Percentiles rank a stretch among this genome's conserved stretches.
These are phyloP conservation scores for Flammula alnicola DNA, from an alignment of 1,284 basidiomycete genomes.

Conservation along the genomic window DNA sequence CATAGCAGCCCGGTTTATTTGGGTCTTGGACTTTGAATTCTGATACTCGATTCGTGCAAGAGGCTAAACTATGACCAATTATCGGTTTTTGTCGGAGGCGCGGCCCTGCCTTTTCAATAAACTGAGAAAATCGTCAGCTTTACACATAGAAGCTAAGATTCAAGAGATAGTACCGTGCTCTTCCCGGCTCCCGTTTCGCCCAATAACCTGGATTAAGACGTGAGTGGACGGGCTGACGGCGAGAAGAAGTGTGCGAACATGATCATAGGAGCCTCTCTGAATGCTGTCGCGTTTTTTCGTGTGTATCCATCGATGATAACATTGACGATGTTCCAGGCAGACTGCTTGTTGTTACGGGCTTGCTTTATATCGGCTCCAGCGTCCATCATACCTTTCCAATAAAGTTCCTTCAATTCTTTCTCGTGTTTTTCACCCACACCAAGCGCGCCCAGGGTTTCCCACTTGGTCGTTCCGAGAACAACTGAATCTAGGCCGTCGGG, in stretches of 20 bases:
- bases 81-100: no score
- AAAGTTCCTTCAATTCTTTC: conserved; percentile 13
- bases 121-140: no score
- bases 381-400: conserved; percentile 21
- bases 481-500: conserved; percentile 17
- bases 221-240: no score
- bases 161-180: no score
- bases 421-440: conserved; percentile 12
- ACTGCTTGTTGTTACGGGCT: conserved; percentile 10
- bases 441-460: conserved; percentile 13
- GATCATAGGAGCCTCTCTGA: conserved; percentile 25
- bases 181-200: no score
- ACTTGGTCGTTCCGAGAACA: conserved; percentile 24
- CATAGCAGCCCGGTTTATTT: no score
- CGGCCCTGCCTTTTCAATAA: no score
- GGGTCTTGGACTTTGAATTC: no score
- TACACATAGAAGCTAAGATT: no score
- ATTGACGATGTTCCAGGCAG: conserved; percentile 17
- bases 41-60: no score
- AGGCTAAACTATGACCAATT: no score
- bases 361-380: conserved; percentile 6
- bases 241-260: conserved; percentile 23
- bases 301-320: not conserved
- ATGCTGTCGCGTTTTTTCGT: conserved; percentile 4
- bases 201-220: no score